Base-by-base conservation (phyloP, 352 stramenopile genomes). In the Phytophthora capsici region DNA sequence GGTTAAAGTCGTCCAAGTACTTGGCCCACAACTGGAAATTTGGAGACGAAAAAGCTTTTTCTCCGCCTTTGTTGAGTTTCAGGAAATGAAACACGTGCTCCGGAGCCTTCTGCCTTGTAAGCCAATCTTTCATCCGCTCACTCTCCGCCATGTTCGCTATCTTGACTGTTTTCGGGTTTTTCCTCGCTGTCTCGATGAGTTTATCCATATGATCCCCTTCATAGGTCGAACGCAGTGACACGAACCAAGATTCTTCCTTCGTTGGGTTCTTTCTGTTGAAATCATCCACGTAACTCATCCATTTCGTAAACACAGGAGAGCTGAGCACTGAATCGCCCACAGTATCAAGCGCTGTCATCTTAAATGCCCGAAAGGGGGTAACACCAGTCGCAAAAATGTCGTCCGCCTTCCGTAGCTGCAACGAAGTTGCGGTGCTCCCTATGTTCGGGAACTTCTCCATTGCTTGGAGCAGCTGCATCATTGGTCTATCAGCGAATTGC, bases 261-360 rank as follows among this genome's bases (percentile, higher is more conserved):
- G 17, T 46, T 22, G 40, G 40, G 19, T 46, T 46, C 6, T 25
- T 14, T 20, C 10, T 25, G 19, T 46, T 46, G 17, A 46, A 46
- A 26, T 14, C 19, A 14, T 46, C 20, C 45, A 52, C 45, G 23
- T 52, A 52, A 14, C 36, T 28, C 41, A 48, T 12, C 41, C 41
- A 48, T 10, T 20, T 28, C 17, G 23, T 22, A n/a, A 48, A 48
- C 10, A 48, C 3, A 14, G 19, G 19, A n/a, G 17, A 17, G 19
- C 14, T 23, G 19, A 48, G 19, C 4, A 32, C 10, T 13, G 19
- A 16, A 30, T 48, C 41, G 4, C 19, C 19, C 16, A 17, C 14
- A 28, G 3, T n/a, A 16, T 26, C 19, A 26, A 48, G 41, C 5
- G 19, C 9, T 28, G n/a, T 13, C 41, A 48, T 6, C 9, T 10